Base-by-base conservation (phyloP, 768 basidiomycete genomes). In the Calocera viscosa region DNA sequence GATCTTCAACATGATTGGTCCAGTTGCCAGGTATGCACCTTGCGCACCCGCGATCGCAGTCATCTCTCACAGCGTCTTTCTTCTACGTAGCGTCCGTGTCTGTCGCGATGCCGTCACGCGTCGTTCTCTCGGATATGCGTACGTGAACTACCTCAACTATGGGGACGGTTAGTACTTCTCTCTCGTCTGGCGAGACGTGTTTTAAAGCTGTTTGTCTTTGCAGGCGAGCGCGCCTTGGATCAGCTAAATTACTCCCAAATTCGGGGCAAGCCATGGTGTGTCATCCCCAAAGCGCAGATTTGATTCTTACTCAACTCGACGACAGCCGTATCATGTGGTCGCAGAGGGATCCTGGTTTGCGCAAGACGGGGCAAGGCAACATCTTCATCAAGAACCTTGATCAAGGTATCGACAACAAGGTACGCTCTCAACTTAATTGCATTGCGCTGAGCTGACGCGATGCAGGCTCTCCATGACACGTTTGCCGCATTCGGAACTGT, bases 371-470 rank as follows among this genome's bases (percentile, higher is more conserved):
- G 70, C 94, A 97, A 81, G 96, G 96, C 78, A 99, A 99, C 78
- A 93, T 99, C 75, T 99, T 99, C 82, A 98, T 99, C 81, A 99
- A 99, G 82, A 99, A 99, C 80, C 80, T 99, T 72, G 94, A 96
- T 74, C 92, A 95, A 78, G 83, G 82, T 67, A 97, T 97, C 72
- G 96, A 99, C 80, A 97, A 99, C 84, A 97, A 97, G 85, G 90
- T 87, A 63, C 67, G 76, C 65, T 28, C 47, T 22, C 43, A 7
- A 3, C 32, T 17, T 12, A 1, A 64, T 3, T 28, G 49, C 49
- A 1, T 32, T 3, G 65, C 3, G 1, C 24, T 30, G 38, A 35
- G 63, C 67, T 68, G 39, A 66, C 28, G 67, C 1, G 40, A 33
- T 32, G 5, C 72, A 93, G 91, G 96, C 96, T 71, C 92, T 99